A percentile compares a stretch with the other conserved stretches of the same genome.
Conservation (phyloP, 352 stramenopile species). For the Phytophthora cryptogea region DNA sequence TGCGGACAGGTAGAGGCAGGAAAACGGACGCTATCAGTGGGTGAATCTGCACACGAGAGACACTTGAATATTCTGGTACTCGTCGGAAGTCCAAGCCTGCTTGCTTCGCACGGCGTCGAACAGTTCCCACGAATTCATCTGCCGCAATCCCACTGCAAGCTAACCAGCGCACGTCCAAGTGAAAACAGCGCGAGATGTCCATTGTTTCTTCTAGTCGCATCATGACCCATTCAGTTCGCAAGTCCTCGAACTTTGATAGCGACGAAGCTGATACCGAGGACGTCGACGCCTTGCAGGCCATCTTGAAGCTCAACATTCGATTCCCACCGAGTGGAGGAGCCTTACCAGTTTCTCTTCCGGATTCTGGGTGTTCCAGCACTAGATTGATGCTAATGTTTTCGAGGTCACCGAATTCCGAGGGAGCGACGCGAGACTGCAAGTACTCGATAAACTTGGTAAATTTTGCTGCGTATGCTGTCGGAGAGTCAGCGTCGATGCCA, state of each 20-base stretch:
- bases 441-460: slow-evolving; percentile 74
- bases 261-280: slow-evolving; percentile 24
- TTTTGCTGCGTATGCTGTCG: slow-evolving; percentile 44
- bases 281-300: slow-evolving; percentile 35
- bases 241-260: slow-evolving; percentile 39
- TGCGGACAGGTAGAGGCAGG: slow-evolving; percentile 42
- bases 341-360: slow-evolving; percentile 2
- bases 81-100: slow-evolving; percentile 64
- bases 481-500: slow-evolving; percentile 5
- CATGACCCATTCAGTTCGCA: slow-evolving; percentile 76
- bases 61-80: slow-evolving; percentile 76
- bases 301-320: slow-evolving; percentile 57
- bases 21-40: slow-evolving; percentile 71
- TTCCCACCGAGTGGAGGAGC: slow-evolving; percentile 17
- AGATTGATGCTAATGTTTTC: slow-evolving; percentile 58
- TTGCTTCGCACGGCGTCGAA: slow-evolving; percentile 73
- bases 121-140: slow-evolving; percentile 72
- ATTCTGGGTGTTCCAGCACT: slow-evolving; percentile 30
- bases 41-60: slow-evolving; percentile 77
- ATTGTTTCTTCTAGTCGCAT: slow-evolving; percentile 68
- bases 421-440: slow-evolving; percentile 58
- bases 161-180: slow-evolving; percentile 79
- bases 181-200: slow-evolving; percentile 58
- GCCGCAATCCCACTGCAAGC: slow-evolving; percentile 77
- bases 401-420: slow-evolving; percentile 49